phyloP scores from a whole-genome alignment of 2,329 filamentous ascomycete species.

The Penicillium janthinellum region DNA sequence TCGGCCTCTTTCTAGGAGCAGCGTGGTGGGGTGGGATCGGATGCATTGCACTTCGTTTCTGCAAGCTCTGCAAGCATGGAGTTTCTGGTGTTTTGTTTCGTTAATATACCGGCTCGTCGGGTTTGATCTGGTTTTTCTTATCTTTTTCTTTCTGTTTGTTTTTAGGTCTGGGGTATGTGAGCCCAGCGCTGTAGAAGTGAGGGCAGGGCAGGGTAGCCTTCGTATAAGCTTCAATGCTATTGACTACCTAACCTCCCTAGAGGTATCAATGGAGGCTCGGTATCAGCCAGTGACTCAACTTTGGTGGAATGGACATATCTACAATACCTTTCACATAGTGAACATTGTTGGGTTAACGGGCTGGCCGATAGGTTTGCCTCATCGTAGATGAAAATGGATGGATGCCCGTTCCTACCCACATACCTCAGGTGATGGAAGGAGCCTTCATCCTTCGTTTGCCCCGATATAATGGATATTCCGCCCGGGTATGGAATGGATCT shows the following conservation, averaged over 20 bases:
- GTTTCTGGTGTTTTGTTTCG: constrained; percentile 22
- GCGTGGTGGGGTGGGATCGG: constrained; percentile 5
- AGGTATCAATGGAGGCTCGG: no score
- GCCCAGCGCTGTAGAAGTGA: background rate
- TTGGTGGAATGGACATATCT: no score
- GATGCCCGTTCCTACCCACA: no score
- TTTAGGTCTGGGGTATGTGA: background rate
- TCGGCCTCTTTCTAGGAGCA: background rate
- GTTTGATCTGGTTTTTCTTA: constrained; percentile 6
- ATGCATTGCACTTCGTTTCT: constrained; percentile 19
- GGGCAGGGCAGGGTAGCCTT: background rate
- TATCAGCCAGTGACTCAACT: no score
- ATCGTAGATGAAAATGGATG: no score
- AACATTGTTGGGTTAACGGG: no score
- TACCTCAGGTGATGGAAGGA: no score
- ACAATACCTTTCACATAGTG: no score
- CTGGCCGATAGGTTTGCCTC: no score
- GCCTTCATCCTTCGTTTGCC: no score
- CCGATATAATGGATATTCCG: no score
- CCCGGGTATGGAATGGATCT: no score
- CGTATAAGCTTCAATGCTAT: background rate
- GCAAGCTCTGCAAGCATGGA: constrained; percentile 25
- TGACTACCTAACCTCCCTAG: background rate
- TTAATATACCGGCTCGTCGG: constrained; percentile 20
- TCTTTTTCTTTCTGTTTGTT: background rate